These are phyloP conservation scores for Nigrograna mackinnonii DNA, from an alignment of 2,329 filamentous ascomycete genomes.

Conservation along the genomic window DNA sequence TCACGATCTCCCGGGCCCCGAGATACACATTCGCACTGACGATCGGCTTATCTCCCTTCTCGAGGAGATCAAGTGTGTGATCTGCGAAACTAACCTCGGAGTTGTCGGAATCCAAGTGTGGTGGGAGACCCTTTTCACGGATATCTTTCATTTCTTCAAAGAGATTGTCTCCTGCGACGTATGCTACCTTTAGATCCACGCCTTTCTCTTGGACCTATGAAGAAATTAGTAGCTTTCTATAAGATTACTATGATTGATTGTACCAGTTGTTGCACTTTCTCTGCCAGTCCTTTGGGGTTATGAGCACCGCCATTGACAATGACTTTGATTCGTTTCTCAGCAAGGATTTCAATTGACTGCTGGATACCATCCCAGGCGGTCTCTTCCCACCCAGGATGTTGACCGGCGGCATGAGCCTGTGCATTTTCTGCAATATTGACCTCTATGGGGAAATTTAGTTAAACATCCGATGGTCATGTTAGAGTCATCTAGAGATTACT, in stretches of 20 bases:
- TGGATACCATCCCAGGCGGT: conserved; percentile 55
- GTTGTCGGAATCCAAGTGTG: conserved; percentile 49
- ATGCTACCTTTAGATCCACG: conserved; percentile 47
- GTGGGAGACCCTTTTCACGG: conserved; percentile 36
- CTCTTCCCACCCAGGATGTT: conserved; percentile 49
- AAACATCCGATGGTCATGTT: not conserved
- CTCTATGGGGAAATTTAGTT: conserved; percentile 25
- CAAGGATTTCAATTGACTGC: conserved; percentile 50
- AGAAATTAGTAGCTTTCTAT: not conserved
- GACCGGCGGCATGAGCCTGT: conserved; percentile 42
- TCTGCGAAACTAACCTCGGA: conserved; percentile 36
- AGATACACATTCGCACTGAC: conserved; percentile 58
- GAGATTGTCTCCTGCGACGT: conserved; percentile 52
- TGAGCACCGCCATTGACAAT: conserved; percentile 61
- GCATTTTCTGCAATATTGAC: conserved; percentile 53
- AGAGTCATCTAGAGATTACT: too few species aligned
- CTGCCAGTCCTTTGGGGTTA: conserved; percentile 57
- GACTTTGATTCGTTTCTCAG: conserved; percentile 56
- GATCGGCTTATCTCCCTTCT: conserved; percentile 40
- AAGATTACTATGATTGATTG: conserved; percentile 1
- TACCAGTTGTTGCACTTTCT: conserved; percentile 47
- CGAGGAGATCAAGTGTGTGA: conserved; percentile 43
- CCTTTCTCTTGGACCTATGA: conserved; percentile 37
- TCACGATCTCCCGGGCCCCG: conserved; percentile 46
- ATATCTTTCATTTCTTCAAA: conserved; percentile 34